Percentiles rank a stretch among this genome's conserved stretches.
Evolutionary conservation across 140 eudicot species (phyloP).

Genomic region (Oenanthe javanica): DNA sequence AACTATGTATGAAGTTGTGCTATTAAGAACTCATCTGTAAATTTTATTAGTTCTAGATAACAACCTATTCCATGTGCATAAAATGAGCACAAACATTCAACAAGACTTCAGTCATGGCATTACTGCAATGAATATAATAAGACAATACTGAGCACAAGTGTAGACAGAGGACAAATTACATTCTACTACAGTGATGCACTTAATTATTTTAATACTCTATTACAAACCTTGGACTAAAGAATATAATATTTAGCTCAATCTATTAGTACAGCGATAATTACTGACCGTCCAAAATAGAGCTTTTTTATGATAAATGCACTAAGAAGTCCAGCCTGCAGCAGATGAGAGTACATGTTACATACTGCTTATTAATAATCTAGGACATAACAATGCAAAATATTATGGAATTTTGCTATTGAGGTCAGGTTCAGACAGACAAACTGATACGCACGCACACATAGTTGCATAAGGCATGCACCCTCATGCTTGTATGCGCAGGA

Average conservation of each 20-base stretch:
- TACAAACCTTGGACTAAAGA: not conserved
- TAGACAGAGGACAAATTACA: not conserved
- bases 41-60: not conserved
- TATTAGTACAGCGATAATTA: conserved; percentile 4
- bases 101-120: not conserved
- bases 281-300: conserved; percentile 85
- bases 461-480: not conserved
- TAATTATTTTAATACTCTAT: not conserved
- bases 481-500: too few species aligned
- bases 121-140: not conserved
- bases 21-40: conserved; percentile 3
- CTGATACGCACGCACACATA: not conserved
- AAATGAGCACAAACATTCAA: not conserved
- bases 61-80: not conserved
- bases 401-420: not conserved
- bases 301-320: conserved; percentile 78
- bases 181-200: not conserved
- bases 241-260: not conserved
- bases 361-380: not conserved
- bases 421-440: not conserved
- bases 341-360: conserved; percentile 7
- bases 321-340: conserved; percentile 73
- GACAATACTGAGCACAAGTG: not conserved
- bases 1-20: conserved; percentile 6
- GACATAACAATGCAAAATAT: not conserved